These are phyloP conservation scores for Fraxinus nigra DNA, from an alignment of 305 asterid genomes.

Conservation along the genomic window DNA sequence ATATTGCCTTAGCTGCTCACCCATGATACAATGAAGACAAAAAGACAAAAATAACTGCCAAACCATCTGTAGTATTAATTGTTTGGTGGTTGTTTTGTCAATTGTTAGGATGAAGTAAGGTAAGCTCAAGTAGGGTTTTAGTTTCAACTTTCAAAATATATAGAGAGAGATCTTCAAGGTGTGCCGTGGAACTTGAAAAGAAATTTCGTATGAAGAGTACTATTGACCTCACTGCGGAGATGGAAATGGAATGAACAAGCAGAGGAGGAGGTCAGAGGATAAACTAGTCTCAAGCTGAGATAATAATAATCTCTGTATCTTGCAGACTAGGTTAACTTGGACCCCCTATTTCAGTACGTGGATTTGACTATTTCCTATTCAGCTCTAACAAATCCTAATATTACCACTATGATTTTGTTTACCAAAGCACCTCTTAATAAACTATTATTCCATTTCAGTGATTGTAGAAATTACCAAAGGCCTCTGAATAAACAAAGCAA, in stretches of 20 bases:
- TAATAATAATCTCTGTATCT: not conserved
- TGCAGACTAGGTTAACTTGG: slow-evolving; percentile 6
- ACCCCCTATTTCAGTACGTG: not conserved
- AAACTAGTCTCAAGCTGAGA: slow-evolving; percentile 1
- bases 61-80: not conserved
- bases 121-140: not conserved
- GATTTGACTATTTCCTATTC: not conserved
- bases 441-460: not conserved
- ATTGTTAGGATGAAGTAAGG: not conserved
- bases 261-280: not conserved
- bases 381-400: not conserved
- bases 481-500: not conserved
- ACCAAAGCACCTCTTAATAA: not conserved
- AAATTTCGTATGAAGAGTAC: not conserved
- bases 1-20: not conserved
- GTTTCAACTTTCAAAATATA: not conserved
- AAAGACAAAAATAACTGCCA: not conserved
- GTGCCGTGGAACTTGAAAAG: not conserved
- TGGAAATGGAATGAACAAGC: not conserved
- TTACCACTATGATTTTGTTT: not conserved
- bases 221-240: not conserved
- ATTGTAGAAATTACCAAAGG: not conserved
- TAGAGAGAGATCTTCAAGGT: not conserved
- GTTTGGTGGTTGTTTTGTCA: not conserved
- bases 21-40: not conserved